These are phyloP conservation scores for Metarhizium album DNA, from an alignment of 2,329 filamentous ascomycete genomes.

Conservation along the genomic window DNA sequence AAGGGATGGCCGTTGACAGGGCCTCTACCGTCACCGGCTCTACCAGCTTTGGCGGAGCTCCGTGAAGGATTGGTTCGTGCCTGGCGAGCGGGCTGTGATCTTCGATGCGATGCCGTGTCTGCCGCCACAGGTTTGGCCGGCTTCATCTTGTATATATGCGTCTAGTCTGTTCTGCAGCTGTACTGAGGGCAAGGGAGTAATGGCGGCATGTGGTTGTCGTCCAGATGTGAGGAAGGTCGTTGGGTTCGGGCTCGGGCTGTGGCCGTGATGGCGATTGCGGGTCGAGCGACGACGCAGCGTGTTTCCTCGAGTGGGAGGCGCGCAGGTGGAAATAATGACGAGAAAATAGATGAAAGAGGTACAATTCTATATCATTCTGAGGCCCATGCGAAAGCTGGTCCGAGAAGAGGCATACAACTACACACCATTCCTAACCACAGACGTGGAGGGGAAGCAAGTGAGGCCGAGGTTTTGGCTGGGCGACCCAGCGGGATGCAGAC, in stretches of 20 bases:
- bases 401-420: background rate
- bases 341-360: background rate
- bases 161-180: background rate
- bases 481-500: background rate
- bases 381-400: conserved; percentile 4
- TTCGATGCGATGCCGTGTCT: conserved; percentile 39
- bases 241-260: background rate
- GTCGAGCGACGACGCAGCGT: background rate
- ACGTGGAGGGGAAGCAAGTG: background rate
- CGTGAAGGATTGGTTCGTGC: conserved; percentile 54
- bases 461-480: background rate
- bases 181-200: background rate
- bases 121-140: conserved; percentile 37
- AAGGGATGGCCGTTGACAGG: conserved; percentile 31
- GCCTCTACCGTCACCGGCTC: conserved; percentile 32
- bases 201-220: background rate
- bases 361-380: conserved; percentile 6
- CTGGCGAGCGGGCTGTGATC: conserved; percentile 54
- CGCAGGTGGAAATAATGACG: background rate
- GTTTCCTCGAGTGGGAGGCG: background rate
- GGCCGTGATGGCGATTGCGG: background rate
- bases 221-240: background rate
- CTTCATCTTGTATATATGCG: conserved; percentile 35
- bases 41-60: conserved; percentile 36
- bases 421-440: background rate